These are phyloP conservation scores for Trichoderma sp. DNA, from an alignment of 2,329 filamentous ascomycete species.

Conservation along the genomic window DNA sequence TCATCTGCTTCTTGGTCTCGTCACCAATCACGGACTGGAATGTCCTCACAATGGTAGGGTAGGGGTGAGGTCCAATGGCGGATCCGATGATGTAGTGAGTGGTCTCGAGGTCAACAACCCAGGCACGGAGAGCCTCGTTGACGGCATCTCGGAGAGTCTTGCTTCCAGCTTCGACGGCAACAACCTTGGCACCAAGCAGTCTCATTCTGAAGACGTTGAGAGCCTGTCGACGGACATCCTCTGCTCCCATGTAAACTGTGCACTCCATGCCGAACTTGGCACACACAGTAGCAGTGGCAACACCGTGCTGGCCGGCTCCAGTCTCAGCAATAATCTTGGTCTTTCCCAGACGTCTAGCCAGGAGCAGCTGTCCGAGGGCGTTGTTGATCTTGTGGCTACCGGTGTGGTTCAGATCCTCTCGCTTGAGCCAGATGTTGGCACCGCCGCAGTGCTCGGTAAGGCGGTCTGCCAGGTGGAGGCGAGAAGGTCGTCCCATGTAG, in stretches of 20 bases:
- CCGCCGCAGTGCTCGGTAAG: slow-evolving; percentile 87
- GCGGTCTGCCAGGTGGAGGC: slow-evolving; percentile 84
- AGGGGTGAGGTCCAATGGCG: slow-evolving; percentile 95
- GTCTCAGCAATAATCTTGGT: slow-evolving; percentile 98
- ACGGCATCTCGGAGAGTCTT: slow-evolving; percentile 83
- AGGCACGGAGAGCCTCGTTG: slow-evolving; percentile 91
- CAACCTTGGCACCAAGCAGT: slow-evolving; percentile 86
- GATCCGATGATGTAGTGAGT: slow-evolving; percentile 99
- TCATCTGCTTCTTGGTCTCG: slow-evolving; percentile 93
- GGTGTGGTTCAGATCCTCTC: slow-evolving; percentile 96
- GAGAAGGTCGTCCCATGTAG: slow-evolving; percentile 94
- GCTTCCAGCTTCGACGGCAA: slow-evolving; percentile 89
- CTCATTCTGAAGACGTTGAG: slow-evolving; percentile 99
- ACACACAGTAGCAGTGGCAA: slow-evolving; percentile 95
- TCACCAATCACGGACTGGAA: slow-evolving; percentile 97
- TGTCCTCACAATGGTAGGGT: slow-evolving; percentile 95
- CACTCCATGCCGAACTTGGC: slow-evolving; percentile 99
- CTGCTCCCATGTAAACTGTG: slow-evolving; percentile 97
- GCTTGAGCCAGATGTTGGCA: slow-evolving; percentile 96
- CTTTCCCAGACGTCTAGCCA: slow-evolving; percentile 86
- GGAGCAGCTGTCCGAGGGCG: slow-evolving; percentile 85
- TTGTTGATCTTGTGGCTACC: slow-evolving; percentile 99
- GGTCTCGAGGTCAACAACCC: slow-evolving; percentile 89
- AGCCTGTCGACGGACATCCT: slow-evolving; percentile 93
- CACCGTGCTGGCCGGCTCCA: slow-evolving; percentile 95